Evolutionary conservation across 2,329 filamentous ascomycete genomes (phyloP).

Genomic region (Fusarium pseudonygamai): DNA sequence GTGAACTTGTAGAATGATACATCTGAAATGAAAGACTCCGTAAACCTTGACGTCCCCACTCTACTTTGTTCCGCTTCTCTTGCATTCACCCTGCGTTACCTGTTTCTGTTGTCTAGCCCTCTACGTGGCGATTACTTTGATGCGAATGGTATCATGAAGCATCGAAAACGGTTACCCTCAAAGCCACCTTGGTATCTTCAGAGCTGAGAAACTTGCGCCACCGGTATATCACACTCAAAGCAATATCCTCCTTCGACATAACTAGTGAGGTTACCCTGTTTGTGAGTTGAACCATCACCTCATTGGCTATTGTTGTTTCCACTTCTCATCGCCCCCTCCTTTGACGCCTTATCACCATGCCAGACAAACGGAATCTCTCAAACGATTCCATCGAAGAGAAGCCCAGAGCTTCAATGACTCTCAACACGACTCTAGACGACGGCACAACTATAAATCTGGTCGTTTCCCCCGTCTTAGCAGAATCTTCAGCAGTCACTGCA

Average conservation of each 20-base stretch:
- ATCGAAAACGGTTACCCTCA: neutral
- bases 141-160: neutral
- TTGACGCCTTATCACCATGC: neutral
- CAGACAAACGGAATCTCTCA: accelerated
- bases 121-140: neutral
- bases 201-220: neutral
- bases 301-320: neutral
- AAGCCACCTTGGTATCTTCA: neutral
- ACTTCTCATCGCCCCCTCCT: neutral
- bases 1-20: neutral
- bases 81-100: neutral
- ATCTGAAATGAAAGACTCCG: neutral
- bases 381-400: accelerated
- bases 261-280: neutral
- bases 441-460: neutral
- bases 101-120: neutral
- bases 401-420: neutral
- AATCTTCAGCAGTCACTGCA: neutral
- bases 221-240: neutral
- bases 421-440: accelerated
- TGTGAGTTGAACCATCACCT: neutral
- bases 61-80: neutral
- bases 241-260: neutral
- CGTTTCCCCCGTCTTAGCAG: neutral
- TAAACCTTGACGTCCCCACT: neutral